phyloP scores from a whole-genome alignment of 306 rosid species.

The Malus sylvestris region DNA sequence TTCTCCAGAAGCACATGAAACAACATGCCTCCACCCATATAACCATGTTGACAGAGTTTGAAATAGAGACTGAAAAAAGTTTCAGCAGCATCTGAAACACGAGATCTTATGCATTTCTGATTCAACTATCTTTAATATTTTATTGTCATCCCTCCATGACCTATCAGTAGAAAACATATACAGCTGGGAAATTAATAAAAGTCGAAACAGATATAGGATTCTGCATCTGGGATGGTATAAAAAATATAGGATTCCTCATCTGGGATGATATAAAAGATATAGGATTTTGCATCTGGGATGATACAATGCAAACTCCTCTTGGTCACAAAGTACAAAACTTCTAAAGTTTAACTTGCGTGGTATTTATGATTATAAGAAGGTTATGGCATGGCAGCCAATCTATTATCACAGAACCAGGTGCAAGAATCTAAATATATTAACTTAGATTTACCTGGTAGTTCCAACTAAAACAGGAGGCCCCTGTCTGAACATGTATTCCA shows the following conservation, averaged over 20 bases:
- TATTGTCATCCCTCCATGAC: not conserved
- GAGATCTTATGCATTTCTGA: not conserved
- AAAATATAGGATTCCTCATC: too few relatives aligned
- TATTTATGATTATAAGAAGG: not conserved
- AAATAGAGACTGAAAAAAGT: not conserved
- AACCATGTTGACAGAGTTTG: not conserved
- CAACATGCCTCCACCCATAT: not conserved
- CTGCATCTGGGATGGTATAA: not conserved
- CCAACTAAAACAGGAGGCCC: slow-evolving; percentile 97
- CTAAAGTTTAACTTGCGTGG: not conserved
- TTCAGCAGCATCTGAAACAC: not conserved
- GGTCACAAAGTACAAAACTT: not conserved
- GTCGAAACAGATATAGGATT: not conserved
- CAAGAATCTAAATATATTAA: not conserved
- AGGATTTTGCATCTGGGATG: not conserved
- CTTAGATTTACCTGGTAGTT: slow-evolving; percentile 68
- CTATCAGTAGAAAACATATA: not conserved
- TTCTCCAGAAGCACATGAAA: not conserved
- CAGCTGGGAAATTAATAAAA: not conserved
- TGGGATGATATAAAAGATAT: too few relatives aligned
- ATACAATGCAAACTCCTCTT: not conserved
- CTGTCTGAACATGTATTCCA: slow-evolving; percentile 79
- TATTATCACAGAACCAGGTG: not conserved
- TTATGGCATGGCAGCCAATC: not conserved
- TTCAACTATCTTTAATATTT: not conserved